Evolutionary conservation across 2,329 filamentous ascomycete genomes (phyloP).

Genomic region (Apiospora sp.): DNA sequence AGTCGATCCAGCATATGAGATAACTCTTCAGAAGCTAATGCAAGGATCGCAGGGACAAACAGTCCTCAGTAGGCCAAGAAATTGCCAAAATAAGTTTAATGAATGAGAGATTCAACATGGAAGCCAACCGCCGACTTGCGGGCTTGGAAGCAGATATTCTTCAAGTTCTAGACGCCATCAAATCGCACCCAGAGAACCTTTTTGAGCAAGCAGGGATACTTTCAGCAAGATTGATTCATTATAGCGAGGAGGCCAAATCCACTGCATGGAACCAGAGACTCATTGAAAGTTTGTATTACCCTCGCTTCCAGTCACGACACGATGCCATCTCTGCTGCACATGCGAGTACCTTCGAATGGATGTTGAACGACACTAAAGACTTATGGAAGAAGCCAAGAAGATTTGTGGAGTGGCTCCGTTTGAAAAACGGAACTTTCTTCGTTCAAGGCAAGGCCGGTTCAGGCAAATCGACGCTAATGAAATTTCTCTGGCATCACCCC

Average conservation of each 20-base stretch:
- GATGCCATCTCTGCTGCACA: background rate
- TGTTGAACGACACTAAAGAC: background rate
- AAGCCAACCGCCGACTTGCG: background rate
- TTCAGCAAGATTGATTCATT: too few species aligned
- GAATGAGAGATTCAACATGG: background rate
- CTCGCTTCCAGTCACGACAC: background rate
- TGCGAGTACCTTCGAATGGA: background rate
- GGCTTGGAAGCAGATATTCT: background rate
- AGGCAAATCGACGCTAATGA: constrained; percentile 29
- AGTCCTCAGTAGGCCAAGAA: background rate
- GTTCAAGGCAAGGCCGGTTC: constrained; percentile 27
- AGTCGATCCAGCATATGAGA: too few species aligned
- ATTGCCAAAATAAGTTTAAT: background rate
- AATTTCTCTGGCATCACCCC: constrained; percentile 19
- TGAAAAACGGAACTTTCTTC: constrained; percentile 23
- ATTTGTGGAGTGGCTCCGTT: constrained; percentile 23
- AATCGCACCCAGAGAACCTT: background rate
- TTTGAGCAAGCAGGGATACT: background rate
- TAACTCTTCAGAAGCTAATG: too few species aligned
- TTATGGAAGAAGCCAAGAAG: too few species aligned
- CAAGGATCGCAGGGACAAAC: too few species aligned
- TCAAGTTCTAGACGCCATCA: background rate
- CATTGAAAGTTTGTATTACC: background rate
- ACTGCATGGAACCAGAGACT: background rate
- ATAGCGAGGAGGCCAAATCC: too few species aligned